Percentiles rank a stretch among this genome's conserved stretches.
These are phyloP conservation scores for Metarhizium rileyi DNA, from an alignment of 2,329 filamentous ascomycete species.

Conservation along the genomic window DNA sequence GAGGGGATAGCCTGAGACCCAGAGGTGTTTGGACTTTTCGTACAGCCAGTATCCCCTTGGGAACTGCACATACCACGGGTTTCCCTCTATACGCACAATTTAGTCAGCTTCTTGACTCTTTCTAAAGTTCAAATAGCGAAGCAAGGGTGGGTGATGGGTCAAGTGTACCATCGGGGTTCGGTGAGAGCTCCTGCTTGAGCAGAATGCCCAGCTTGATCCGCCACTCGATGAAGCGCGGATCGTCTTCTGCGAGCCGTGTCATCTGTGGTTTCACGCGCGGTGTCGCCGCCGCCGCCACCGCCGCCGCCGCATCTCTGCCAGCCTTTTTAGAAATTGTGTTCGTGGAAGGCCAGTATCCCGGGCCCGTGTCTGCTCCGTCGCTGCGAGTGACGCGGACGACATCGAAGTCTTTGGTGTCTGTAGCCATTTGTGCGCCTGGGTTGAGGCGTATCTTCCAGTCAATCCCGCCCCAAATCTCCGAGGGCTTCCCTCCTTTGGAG, in stretches of 20 bases:
- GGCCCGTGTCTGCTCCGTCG: constrained; percentile 35
- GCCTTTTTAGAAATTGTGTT: constrained; percentile 20
- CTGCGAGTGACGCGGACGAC: constrained; percentile 32
- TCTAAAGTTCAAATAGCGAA: not conserved
- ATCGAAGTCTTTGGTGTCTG: constrained; percentile 30
- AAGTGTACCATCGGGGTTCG: constrained; percentile 26
- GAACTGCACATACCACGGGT: constrained; percentile 35
- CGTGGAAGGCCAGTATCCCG: constrained; percentile 33
- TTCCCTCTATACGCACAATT: constrained; percentile 27
- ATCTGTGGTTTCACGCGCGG: constrained; percentile 33
- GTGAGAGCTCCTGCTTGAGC: constrained; percentile 34
- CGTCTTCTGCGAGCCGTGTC: constrained; percentile 31
- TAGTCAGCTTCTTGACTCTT: constrained; percentile 1
- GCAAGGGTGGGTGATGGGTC: not conserved
- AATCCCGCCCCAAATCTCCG: too few relatives aligned
- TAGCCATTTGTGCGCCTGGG: constrained; percentile 12
- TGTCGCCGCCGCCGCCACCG: constrained; percentile 19
- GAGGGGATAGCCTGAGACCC: constrained; percentile 39
- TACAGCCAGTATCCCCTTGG: constrained; percentile 37
- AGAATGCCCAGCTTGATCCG: constrained; percentile 35
- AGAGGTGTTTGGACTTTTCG: constrained; percentile 38
- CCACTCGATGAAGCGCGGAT: constrained; percentile 35
- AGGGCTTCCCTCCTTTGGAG: not conserved
- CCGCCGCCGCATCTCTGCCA: constrained; percentile 20
- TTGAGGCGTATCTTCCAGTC: not conserved